Evolutionary conservation across 306 rosid species (phyloP).

Genomic region (Delonix regia): DNA sequence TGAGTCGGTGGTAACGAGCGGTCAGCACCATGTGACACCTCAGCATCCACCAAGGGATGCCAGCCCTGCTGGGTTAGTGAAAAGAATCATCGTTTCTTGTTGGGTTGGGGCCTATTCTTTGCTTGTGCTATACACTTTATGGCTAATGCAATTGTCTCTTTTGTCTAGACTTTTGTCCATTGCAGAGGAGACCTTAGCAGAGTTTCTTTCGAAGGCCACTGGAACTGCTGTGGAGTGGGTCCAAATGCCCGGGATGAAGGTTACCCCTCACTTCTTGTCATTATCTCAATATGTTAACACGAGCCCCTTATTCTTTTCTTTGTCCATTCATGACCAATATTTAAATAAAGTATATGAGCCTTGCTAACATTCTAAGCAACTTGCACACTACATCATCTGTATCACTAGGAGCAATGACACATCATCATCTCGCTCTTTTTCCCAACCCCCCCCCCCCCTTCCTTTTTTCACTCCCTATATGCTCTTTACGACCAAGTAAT

Average conservation of each 20-base stretch:
- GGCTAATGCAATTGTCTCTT: conserved; percentile 44
- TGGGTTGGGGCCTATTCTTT: conserved; percentile 27
- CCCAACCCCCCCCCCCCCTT: background rate
- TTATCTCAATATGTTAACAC: background rate
- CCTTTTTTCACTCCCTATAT: background rate
- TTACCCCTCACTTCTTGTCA: conserved; percentile 37
- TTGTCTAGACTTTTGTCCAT: conserved; percentile 92
- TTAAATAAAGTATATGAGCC: conserved; percentile 23
- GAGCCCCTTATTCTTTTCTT: conserved; percentile 31
- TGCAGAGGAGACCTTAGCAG: conserved; percentile 99
- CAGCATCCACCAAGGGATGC: conserved; percentile 99
- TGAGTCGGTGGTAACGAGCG: conserved; percentile 94
- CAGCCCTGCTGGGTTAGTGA: conserved; percentile 96
- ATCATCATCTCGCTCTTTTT: background rate
- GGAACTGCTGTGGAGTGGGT: conserved; percentile 99
- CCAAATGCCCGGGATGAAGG: conserved; percentile 99
- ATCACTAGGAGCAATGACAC: background rate
- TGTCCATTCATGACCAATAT: conserved; percentile 26
- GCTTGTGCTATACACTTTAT: background rate
- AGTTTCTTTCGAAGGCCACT: conserved; percentile 99
- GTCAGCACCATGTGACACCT: conserved; percentile 89
- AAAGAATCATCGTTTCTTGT: background rate
- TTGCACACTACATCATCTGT: conserved; percentile 5
- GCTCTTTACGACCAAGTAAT: background rate
- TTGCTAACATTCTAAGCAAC: conserved; percentile 49